Conservation (phyloP, 164 flowering plant genomes). For the Magnolia officinalis region DNA sequence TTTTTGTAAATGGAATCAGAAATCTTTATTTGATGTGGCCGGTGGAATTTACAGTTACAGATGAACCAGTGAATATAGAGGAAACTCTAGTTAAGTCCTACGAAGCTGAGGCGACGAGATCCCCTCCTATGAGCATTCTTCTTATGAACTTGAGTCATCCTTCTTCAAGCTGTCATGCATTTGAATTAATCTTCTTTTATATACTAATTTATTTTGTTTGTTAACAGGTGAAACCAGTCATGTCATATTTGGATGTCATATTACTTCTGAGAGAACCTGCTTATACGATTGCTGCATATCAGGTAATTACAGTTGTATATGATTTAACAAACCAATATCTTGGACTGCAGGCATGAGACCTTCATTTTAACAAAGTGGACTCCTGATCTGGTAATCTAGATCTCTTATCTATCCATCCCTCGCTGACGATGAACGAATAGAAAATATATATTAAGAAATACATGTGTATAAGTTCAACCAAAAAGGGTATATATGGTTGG, state of each 20-base stretch:
- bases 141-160: not conserved
- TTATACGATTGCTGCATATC: conserved; percentile 94
- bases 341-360: too few relatives aligned
- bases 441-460: too few relatives aligned
- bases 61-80: conserved; percentile 99
- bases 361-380: too few relatives aligned
- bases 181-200: not conserved
- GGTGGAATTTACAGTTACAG: conserved; percentile 65
- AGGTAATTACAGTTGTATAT: conserved; percentile 40
- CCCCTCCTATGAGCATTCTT: conserved; percentile 55
- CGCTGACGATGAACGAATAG: too few relatives aligned
- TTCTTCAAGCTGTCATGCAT: not conserved
- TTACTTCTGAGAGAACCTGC: conserved; percentile 77
- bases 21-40: conserved; percentile 14
- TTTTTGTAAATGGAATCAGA: conserved; percentile 15
- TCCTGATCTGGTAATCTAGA: too few relatives aligned
- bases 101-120: conserved; percentile 93
- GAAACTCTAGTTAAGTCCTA: conserved; percentile 76
- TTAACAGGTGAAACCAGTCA: conserved; percentile 85
- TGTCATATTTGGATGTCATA: too few relatives aligned
- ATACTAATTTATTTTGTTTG: not conserved
- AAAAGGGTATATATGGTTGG: too few relatives aligned
- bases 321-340: too few relatives aligned
- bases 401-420: too few relatives aligned
- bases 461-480: too few relatives aligned